Percentiles rank a stretch among this genome's conserved stretches.
Evolutionary conservation across 352 stramenopile genomes (phyloP).

Genomic region (Phytophthora agathidicida): DNA sequence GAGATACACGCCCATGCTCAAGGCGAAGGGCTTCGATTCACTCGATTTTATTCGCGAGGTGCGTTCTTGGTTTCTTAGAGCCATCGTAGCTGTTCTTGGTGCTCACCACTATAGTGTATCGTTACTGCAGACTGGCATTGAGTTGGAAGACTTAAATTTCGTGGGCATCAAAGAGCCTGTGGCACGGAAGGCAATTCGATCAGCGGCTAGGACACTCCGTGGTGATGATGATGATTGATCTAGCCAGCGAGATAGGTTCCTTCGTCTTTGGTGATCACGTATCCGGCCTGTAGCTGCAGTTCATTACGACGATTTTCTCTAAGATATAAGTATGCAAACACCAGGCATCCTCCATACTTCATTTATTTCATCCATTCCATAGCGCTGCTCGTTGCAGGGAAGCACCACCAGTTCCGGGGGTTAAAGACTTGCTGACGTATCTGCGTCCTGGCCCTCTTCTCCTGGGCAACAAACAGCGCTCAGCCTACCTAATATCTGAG

Average conservation of each 20-base stretch:
- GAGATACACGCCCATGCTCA: constrained; percentile 68
- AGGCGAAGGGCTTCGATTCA: constrained; percentile 77
- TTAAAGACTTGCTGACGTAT: not conserved
- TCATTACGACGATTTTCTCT: constrained; percentile 26
- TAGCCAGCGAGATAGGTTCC: constrained; percentile 13
- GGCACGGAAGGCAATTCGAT: constrained; percentile 65
- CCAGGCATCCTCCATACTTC: constrained; percentile 15
- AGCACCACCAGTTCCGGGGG: not conserved
- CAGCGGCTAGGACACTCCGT: constrained; percentile 58
- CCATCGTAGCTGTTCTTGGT: not conserved
- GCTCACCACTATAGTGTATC: constrained; percentile 12
- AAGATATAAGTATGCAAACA: constrained; percentile 42
- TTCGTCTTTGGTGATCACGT: constrained; percentile 20
- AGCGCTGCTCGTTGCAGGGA: constrained; percentile 12
- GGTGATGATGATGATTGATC: constrained; percentile 49
- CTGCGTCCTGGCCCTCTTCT: constrained; percentile 6
- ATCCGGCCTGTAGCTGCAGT: constrained; percentile 22
- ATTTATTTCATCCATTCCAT: constrained; percentile 34
- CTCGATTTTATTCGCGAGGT: constrained; percentile 90
- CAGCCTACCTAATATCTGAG: constrained; percentile 35
- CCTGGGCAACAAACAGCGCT: constrained; percentile 26
- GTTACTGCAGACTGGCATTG: constrained; percentile 73
- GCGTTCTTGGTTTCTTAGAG: constrained; percentile 8
- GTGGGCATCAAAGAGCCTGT: constrained; percentile 75
- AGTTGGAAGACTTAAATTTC: constrained; percentile 88